phyloP scores from a whole-genome alignment of 1,139 yeast species.

The Diutina neorugosa region DNA sequence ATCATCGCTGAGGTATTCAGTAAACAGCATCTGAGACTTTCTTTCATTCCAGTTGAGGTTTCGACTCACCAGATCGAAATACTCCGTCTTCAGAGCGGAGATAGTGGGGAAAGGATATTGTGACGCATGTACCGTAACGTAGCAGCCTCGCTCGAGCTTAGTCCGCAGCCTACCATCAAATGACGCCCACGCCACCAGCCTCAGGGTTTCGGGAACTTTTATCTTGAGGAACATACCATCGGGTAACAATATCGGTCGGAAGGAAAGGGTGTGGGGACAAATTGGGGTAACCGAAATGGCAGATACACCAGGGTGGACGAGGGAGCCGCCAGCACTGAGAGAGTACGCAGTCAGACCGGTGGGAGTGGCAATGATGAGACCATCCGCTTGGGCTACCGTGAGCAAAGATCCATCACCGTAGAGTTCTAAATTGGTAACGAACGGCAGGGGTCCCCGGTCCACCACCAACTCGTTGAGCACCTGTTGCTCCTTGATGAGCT shows the following conservation, averaged over 20 bases:
- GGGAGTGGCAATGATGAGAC: slow-evolving; percentile 78
- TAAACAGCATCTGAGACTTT: slow-evolving; percentile 69
- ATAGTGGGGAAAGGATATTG: slow-evolving; percentile 84
- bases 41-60: slow-evolving; percentile 81
- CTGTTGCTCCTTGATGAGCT: slow-evolving; percentile 58
- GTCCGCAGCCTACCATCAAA: slow-evolving; percentile 77
- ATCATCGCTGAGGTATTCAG: slow-evolving; percentile 28
- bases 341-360: slow-evolving; percentile 92
- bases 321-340: slow-evolving; percentile 79
- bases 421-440: slow-evolving; percentile 69
- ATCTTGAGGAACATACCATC: slow-evolving; percentile 74
- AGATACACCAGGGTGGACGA: slow-evolving; percentile 82
- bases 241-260: slow-evolving; percentile 77
- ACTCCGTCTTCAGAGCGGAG: slow-evolving; percentile 61
- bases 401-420: slow-evolving; percentile 72
- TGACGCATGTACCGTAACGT: slow-evolving; percentile 65
- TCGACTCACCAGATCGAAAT: slow-evolving; percentile 71
- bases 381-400: slow-evolving; percentile 87
- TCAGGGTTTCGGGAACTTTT: slow-evolving; percentile 53
- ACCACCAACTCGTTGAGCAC: slow-evolving; percentile 75
- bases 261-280: slow-evolving; percentile 84
- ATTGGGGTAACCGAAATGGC: slow-evolving; percentile 86
- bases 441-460: slow-evolving; percentile 84
- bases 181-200: slow-evolving; percentile 84
- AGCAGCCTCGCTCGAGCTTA: slow-evolving; percentile 61